Evolutionary conservation across 2,329 filamentous ascomycete species (phyloP).

Genomic region (Beauveria scarabaeidicola): DNA sequence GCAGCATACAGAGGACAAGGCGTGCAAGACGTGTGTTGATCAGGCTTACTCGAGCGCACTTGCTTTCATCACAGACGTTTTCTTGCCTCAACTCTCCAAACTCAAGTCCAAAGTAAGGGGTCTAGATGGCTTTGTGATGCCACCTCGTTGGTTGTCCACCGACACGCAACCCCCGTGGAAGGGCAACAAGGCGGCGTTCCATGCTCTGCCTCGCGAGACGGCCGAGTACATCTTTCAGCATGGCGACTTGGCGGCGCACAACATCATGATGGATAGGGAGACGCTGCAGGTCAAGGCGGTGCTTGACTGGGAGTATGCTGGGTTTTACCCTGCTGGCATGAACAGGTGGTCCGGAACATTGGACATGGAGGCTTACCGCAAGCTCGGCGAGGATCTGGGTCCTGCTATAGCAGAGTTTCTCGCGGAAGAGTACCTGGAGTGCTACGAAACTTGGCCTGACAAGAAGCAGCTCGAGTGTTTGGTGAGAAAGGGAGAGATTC

Average conservation of each 20-base stretch:
- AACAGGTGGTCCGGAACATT: slow-evolving; percentile 13
- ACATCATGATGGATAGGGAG: slow-evolving; percentile 10
- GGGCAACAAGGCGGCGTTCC: slow-evolving; percentile 3
- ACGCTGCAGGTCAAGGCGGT: slow-evolving; percentile 13
- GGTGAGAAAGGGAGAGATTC: neutral
- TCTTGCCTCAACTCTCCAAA: slow-evolving; percentile 11
- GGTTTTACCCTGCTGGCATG: slow-evolving; percentile 12
- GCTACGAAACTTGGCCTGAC: slow-evolving; percentile 7
- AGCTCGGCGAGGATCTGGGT: neutral
- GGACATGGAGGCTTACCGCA: slow-evolving; percentile 2
- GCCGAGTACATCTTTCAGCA: slow-evolving; percentile 13
- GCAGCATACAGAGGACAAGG: neutral
- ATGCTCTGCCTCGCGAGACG: slow-evolving; percentile 5
- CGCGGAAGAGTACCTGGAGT: slow-evolving; percentile 12
- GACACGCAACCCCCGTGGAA: slow-evolving; percentile 8
- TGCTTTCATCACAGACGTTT: slow-evolving; percentile 4
- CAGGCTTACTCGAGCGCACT: slow-evolving; percentile 10
- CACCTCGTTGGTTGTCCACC: slow-evolving; percentile 10
- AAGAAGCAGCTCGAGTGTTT: neutral
- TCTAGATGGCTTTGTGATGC: slow-evolving; percentile 15
- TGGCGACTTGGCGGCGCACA: slow-evolving; percentile 11
- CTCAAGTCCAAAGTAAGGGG: slow-evolving; percentile 10
- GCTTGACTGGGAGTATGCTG: slow-evolving; percentile 14
- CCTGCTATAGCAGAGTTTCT: slow-evolving; percentile 7
- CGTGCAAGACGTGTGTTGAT: slow-evolving; percentile 8